phyloP scores from a whole-genome alignment of 768 basidiomycete species.

The Coprinellus micaceus region DNA sequence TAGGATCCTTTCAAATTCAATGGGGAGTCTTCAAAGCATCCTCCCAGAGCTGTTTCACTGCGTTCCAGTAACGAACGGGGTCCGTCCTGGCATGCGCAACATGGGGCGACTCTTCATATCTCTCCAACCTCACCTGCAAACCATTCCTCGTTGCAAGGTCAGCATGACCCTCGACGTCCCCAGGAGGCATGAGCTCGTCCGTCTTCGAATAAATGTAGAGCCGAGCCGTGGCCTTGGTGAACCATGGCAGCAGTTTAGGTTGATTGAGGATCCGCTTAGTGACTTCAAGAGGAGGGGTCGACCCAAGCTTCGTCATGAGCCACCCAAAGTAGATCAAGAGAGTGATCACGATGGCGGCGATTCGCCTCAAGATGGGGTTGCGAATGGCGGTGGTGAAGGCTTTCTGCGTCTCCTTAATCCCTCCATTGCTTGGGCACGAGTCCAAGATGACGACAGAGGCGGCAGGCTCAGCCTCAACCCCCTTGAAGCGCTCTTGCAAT shows the following conservation, averaged over 20 bases:
- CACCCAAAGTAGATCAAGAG: constrained; percentile 23
- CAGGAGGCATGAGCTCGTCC: constrained; percentile 37
- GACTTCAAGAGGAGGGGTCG: constrained; percentile 16
- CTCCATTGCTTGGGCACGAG: constrained; percentile 40
- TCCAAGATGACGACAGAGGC: constrained; percentile 38
- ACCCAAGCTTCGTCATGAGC: constrained; percentile 19
- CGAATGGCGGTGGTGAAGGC: constrained; percentile 31
- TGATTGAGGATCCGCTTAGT: constrained; percentile 28
- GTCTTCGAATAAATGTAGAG: constrained; percentile 44
- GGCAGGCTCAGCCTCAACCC: constrained; percentile 2
- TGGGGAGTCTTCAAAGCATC: constrained; percentile 17
- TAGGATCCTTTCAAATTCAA: background rate
- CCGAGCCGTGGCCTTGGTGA: constrained; percentile 32
- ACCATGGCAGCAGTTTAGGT: constrained; percentile 37
- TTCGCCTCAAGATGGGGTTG: constrained; percentile 25
- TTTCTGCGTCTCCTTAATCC: constrained; percentile 20
- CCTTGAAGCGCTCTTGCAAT: constrained; percentile 21
- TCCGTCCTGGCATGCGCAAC: constrained; percentile 43
- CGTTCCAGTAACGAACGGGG: constrained; percentile 43
- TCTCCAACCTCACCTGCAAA: constrained; percentile 29
- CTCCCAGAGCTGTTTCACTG: constrained; percentile 35
- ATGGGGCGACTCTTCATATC: constrained; percentile 41
- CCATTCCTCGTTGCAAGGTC: constrained; percentile 28
- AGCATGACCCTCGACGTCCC: constrained; percentile 36
- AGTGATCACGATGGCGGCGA: constrained; percentile 23